Evolutionary conservation across 768 basidiomycete genomes (phyloP), one percentile per base, ranked within the genome.

Genomic region (Calocera viscosa): DNA sequence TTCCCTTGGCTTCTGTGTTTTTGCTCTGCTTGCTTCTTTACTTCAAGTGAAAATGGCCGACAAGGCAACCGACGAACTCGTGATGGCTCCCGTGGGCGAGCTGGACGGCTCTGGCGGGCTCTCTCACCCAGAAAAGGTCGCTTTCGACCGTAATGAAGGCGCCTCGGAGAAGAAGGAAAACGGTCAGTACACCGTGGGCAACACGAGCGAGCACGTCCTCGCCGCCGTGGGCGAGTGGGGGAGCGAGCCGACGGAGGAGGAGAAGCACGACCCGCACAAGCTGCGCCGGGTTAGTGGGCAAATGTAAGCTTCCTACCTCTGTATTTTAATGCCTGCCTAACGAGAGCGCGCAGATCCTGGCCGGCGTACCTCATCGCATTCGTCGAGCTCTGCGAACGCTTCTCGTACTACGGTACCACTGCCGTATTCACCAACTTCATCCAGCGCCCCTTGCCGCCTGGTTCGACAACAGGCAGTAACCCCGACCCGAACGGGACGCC

Each of bases 371-470:
- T 72, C 38, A 71, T 75, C 32, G 74, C 74, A 7, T 69, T 75
- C 47, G 68, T 74, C 39, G 74, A 74, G 64, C 34, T 74, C 22
- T 72, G 73, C 2, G 74, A 74, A 66, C 74, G 74, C 30, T 75
- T 75, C 69, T 75, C 74, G 12, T 72, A 70, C 68, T 72, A 72
- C 67, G 71, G 69, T 32, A 71, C 64, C n/a, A 68, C 72, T 8
- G 67, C 63, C n/a, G 71, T 74, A 26, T 74, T 74, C 69, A 65
- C 68, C 66, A 76, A 76, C 67, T 76, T 73, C 65, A 72, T 75
- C 43, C 74, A 75, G 41, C 66, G 71, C 33, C 70, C 71, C n/a
- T 69, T 75, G 17, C 74, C 74, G 26, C 30, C 34, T 17, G 73
- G 73, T n/a, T 74, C 73, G 0, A 65, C 43, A 7, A 74, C 74